Conservation (phyloP, 257 asterid genomes). For the Solanum boliviense region DNA sequence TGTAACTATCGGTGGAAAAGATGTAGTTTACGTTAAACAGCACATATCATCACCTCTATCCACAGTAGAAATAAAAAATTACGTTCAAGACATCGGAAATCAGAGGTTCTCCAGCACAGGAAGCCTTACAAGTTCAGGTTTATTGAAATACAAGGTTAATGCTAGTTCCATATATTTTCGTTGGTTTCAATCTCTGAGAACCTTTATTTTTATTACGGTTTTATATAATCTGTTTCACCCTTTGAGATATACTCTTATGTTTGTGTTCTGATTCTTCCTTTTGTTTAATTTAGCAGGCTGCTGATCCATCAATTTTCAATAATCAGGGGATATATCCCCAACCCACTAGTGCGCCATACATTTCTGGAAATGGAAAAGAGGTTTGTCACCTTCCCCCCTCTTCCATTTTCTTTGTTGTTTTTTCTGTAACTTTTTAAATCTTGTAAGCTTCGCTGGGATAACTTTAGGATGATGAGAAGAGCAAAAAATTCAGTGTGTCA, state of each 20-base stretch:
- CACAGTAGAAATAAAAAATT: slow-evolving; percentile 58
- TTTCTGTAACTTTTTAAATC: neutral
- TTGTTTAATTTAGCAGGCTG: slow-evolving; percentile 39
- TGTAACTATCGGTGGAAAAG: slow-evolving; percentile 79
- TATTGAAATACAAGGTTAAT: slow-evolving; percentile 66
- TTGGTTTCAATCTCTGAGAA: neutral
- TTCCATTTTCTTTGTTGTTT: neutral
- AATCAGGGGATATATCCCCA: slow-evolving; percentile 87
- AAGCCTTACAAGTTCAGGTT: slow-evolving; percentile 62
- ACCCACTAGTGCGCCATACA: slow-evolving; percentile 54
- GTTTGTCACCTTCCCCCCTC: slow-evolving; percentile 16
- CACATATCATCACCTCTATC: slow-evolving; percentile 61
- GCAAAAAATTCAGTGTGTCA: neutral
- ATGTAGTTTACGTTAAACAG: slow-evolving; percentile 70
- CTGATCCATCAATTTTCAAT: slow-evolving; percentile 59
- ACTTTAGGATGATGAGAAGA: neutral
- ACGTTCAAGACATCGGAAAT: slow-evolving; percentile 80
- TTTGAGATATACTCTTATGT: neutral
- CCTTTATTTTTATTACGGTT: neutral
- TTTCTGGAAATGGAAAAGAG: slow-evolving; percentile 72
- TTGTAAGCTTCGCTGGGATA: neutral
- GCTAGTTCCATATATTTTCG: slow-evolving; percentile 25
- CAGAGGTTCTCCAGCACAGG: slow-evolving; percentile 66
- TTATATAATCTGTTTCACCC: neutral
- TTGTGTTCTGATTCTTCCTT: neutral